phyloP scores from a whole-genome alignment of 257 asterid genomes.

The Nicotiana otophora region DNA sequence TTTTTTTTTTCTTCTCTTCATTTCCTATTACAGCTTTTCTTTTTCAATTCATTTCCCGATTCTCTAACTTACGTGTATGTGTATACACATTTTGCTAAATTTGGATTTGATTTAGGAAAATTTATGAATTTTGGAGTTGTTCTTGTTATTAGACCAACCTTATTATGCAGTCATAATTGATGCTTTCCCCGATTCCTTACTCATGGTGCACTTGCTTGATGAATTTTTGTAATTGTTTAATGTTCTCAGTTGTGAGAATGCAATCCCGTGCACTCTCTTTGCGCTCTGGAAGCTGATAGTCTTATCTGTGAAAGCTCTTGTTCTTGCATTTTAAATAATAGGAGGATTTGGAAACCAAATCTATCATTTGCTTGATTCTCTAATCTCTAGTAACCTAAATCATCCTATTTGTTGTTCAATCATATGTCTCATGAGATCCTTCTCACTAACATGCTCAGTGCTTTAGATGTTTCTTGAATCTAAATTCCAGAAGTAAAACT shows the following conservation, averaged over 20 bases:
- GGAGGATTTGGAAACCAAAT: not conserved
- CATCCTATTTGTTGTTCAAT: not conserved
- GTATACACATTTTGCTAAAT: not conserved
- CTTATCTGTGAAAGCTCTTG: not conserved
- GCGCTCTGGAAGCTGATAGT: not conserved
- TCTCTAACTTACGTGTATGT: too few relatives aligned
- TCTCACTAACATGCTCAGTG: not conserved
- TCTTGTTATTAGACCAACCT: not conserved
- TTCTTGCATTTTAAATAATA: not conserved
- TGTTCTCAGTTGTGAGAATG: not conserved
- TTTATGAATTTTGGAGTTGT: not conserved
- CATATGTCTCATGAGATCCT: not conserved
- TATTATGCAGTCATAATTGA: not conserved
- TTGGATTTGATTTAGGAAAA: not conserved
- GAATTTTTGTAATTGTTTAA: not conserved
- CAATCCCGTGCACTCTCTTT: not conserved
- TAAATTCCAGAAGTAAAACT: not conserved
- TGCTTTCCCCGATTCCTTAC: not conserved
- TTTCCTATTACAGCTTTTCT: too few relatives aligned
- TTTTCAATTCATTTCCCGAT: not conserved
- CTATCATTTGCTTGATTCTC: not conserved
- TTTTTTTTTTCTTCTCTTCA: too few relatives aligned
- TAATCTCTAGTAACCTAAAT: not conserved
- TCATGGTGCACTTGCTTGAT: not conserved
- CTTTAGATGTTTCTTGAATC: not conserved